A percentile compares a stretch with the other conserved stretches of the same genome.
These are phyloP conservation scores for Penicillium egyptiacum DNA, from an alignment of 495 filamentous ascomycete species.

Conservation along the genomic window DNA sequence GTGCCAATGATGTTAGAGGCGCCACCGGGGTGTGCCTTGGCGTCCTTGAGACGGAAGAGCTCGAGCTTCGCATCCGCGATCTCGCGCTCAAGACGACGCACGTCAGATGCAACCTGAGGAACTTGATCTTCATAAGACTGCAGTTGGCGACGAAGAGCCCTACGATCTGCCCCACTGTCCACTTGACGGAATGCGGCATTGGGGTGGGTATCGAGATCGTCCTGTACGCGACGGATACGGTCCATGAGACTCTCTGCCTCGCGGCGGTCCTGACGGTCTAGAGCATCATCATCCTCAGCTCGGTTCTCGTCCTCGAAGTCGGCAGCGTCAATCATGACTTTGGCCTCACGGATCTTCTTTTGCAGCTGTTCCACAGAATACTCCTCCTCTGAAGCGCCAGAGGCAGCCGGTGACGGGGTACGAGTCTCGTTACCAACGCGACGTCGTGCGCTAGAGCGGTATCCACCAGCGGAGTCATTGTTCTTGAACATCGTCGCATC, in stretches of 20 bases:
- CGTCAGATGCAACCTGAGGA: constrained; percentile 87
- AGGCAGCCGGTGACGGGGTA: constrained; percentile 71
- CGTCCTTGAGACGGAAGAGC: constrained; percentile 89
- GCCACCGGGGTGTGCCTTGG: constrained; percentile 84
- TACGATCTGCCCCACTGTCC: constrained; percentile 83
- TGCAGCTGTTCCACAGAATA: constrained; percentile 80
- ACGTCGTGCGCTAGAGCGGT: constrained; percentile 89
- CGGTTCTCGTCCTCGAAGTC: constrained; percentile 93
- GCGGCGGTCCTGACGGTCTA: constrained; percentile 85
- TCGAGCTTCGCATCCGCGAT: constrained; percentile 94
- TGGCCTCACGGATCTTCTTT: constrained; percentile 94
- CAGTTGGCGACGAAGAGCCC: constrained; percentile 82
- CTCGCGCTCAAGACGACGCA: constrained; percentile 83
- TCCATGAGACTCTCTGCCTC: constrained; percentile 94
- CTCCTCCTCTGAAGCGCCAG: constrained; percentile 79
- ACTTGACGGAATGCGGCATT: constrained; percentile 68
- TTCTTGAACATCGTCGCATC: constrained; percentile 97
- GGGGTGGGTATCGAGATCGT: constrained; percentile 92
- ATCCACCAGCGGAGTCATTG: constrained; percentile 81
- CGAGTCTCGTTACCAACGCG: constrained; percentile 69
- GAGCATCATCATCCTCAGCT: constrained; percentile 85
- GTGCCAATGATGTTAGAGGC: constrained; percentile 86
- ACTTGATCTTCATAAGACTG: constrained; percentile 86
- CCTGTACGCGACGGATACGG: constrained; percentile 89
- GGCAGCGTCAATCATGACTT: constrained; percentile 93